Evolutionary conservation across 768 basidiomycete genomes (phyloP), one percentile per base, ranked within the genome.

Genomic region (Tephrocybe sp.): DNA sequence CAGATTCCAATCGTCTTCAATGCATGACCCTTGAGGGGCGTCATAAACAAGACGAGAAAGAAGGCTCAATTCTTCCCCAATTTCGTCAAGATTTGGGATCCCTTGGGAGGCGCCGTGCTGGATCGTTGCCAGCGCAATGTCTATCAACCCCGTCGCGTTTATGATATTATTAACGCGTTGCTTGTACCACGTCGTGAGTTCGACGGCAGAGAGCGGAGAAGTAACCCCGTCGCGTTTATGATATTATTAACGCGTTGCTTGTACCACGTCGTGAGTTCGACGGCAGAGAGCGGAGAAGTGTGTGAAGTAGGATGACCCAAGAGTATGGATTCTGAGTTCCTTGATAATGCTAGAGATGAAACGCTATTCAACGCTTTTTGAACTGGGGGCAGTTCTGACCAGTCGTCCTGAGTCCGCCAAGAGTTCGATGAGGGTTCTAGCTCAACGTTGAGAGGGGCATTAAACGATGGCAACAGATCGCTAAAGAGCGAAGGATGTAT

Each of bases 51-150:
- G 78, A 16, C 87, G 79, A 1, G 89, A 86, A 30, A 99, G 78
- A 6, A 98, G 80, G 55, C 84, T 89, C 32, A 98, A 78, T 45
- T 98, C 95, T 70, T 98, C 96, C 2, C 94, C 96, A 2, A 94
- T 67, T 60, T 84, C 83, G 57, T 96, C 95, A 34, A 99, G 78
- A 1, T 73, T 82, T 16, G 83, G 77, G 11, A 97, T 73, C 12
- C 87, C 87, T 57, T 83, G 82, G 7, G 92, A 86, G 9, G 88
- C 93, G 12, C 85, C 94, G 55, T 96, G 85, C 64, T 97, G 95
- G 8, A 92, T 77, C 37, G 87, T 74, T 6, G 82, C 79, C 16
- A 98, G 75, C 4, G 93, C 91, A 27, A 82, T 66, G 58, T 94
- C 88, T 35, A 94, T 70, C 69, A 92, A 79, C 1, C 93, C 94